Evolutionary conservation across 2,329 filamentous ascomycete genomes (phyloP).

Genomic region (Ceratocystis destructans): DNA sequence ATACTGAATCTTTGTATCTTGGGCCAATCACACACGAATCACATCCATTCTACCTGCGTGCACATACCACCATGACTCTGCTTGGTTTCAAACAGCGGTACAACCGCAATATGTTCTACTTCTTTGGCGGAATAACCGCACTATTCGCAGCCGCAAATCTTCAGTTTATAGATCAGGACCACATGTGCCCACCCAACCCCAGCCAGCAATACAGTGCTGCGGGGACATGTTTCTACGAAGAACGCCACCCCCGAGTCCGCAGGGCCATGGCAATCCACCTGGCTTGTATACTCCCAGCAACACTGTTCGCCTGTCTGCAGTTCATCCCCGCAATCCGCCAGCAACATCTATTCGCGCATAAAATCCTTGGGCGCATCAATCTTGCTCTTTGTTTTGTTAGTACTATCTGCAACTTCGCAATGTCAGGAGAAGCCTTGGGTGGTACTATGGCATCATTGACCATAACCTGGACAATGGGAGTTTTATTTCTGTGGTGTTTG

Average conservation of each 20-base stretch:
- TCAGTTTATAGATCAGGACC: slow-evolving; percentile 8
- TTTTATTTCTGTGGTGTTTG: background rate
- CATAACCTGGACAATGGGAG: slow-evolving; percentile 5
- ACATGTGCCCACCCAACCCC: slow-evolving; percentile 1
- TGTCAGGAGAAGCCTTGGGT: slow-evolving; percentile 7
- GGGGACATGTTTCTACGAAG: slow-evolving; percentile 13
- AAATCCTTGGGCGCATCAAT: background rate
- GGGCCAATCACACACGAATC: too few species aligned
- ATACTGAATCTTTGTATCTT: background rate
- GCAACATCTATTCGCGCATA: background rate
- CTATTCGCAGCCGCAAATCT: slow-evolving; percentile 4
- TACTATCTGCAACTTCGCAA: background rate
- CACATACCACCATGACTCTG: background rate
- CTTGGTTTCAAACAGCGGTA: slow-evolving; percentile 10
- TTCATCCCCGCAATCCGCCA: slow-evolving; percentile 14
- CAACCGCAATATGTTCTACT: slow-evolving; percentile 8
- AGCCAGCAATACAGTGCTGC: slow-evolving; percentile 4
- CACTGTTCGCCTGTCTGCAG: slow-evolving; percentile 9
- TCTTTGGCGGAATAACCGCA: slow-evolving; percentile 4
- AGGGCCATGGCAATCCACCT: slow-evolving; percentile 3
- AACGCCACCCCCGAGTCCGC: slow-evolving; percentile 1
- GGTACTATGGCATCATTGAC: slow-evolving; percentile 1
- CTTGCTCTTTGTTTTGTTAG: background rate
- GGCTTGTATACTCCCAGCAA: slow-evolving; percentile 9
- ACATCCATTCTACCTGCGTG: background rate